Evolutionary conservation across 1,284 basidiomycete genomes (phyloP).

Genomic region (Cutaneotrichosporon dermatis): DNA sequence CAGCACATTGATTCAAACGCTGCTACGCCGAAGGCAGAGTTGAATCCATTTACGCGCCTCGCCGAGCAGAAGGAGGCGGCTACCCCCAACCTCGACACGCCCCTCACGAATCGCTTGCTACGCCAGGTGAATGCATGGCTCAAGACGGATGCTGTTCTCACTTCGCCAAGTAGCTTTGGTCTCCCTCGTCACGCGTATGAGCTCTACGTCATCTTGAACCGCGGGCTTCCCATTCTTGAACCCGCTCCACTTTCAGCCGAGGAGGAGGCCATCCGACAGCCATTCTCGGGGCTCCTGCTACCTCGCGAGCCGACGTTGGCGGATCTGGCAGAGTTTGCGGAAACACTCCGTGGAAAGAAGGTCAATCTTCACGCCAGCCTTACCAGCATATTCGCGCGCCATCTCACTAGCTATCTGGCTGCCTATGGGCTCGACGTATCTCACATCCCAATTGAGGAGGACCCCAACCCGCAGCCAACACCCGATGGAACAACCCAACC

Average conservation of each 20-base stretch:
- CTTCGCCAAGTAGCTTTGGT: conserved; percentile 33
- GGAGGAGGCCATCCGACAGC: conserved; percentile 54
- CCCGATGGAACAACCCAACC: conserved; percentile 2
- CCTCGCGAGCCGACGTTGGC: conserved; percentile 68
- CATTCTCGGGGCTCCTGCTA: conserved; percentile 53
- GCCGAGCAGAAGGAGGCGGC: conserved; percentile 38
- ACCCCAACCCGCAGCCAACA: neutral
- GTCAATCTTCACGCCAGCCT: conserved; percentile 76
- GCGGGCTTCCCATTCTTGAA: conserved; percentile 44
- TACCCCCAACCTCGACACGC: conserved; percentile 59
- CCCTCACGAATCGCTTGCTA: conserved; percentile 63
- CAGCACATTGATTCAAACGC: conserved; percentile 29
- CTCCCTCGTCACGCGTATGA: conserved; percentile 44
- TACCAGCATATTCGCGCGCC: conserved; percentile 77
- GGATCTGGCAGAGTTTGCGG: conserved; percentile 71
- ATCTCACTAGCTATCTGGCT: conserved; percentile 84
- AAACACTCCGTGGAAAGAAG: conserved; percentile 72
- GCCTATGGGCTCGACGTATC: conserved; percentile 89
- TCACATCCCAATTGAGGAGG: conserved; percentile 60
- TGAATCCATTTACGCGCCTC: conserved; percentile 36
- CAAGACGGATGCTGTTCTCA: conserved; percentile 36
- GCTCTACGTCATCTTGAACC: conserved; percentile 44
- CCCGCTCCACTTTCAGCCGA: conserved; percentile 44
- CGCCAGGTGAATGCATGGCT: conserved; percentile 63
- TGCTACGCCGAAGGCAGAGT: conserved; percentile 41